These are phyloP conservation scores for Ceratocystis papillata DNA, from an alignment of 2,329 filamentous ascomycete species.

Conservation along the genomic window DNA sequence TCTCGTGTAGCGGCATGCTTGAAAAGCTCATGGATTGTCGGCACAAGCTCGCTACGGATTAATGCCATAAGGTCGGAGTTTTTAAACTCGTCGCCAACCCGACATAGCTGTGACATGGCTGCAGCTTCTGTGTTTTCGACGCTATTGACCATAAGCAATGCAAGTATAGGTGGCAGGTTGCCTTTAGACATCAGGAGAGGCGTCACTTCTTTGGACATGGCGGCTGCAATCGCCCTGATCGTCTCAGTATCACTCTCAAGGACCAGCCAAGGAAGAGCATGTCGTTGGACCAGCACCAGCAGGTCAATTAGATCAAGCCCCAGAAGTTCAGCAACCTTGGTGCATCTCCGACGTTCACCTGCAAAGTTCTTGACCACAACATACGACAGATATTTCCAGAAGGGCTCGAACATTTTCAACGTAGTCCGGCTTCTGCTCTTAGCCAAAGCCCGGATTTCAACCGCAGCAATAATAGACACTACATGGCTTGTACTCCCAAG, in stretches of 20 bases:
- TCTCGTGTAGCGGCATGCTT: constrained; percentile 63
- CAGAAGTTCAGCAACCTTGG: constrained; percentile 69
- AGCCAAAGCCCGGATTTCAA: constrained; percentile 67
- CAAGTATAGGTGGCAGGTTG: constrained; percentile 49
- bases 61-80: constrained; percentile 55
- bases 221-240: constrained; percentile 69
- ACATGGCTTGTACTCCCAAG: constrained; percentile 73
- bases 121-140: constrained; percentile 51
- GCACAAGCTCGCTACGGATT: constrained; percentile 62
- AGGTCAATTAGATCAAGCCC: constrained; percentile 65
- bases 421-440: constrained; percentile 51
- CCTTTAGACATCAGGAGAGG: constrained; percentile 43
- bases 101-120: constrained; percentile 56
- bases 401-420: constrained; percentile 66
- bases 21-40: constrained; percentile 69
- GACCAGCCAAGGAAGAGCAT: constrained; percentile 79
- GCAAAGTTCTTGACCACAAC: constrained; percentile 72
- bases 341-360: constrained; percentile 67
- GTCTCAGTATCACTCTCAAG: constrained; percentile 66
- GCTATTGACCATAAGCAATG: constrained; percentile 49
- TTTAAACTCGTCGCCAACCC: constrained; percentile 60
- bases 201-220: constrained; percentile 57
- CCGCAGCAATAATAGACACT: constrained; percentile 69
- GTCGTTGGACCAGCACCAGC: constrained; percentile 61
- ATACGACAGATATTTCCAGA: constrained; percentile 78